Conservation (phyloP, 441 rosid genomes). For the California macrophylla region DNA sequence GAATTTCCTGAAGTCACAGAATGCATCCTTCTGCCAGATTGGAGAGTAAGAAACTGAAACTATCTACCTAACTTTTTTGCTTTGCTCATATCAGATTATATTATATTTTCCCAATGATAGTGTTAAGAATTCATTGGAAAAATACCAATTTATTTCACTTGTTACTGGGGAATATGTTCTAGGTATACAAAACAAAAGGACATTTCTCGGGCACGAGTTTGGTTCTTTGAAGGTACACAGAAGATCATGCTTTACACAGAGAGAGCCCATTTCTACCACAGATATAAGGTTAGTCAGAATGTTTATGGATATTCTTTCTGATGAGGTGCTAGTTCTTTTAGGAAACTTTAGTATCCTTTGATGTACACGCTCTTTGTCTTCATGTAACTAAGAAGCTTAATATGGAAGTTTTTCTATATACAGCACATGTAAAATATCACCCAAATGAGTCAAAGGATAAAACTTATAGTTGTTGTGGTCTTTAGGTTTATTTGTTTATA, state of each 20-base stretch:
- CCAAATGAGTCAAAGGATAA: no score
- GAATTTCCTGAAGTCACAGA: slow-evolving; percentile 76
- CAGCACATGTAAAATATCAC: no score
- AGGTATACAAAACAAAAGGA: slow-evolving; percentile 65
- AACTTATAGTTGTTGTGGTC: no score
- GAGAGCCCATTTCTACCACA: slow-evolving; percentile 72
- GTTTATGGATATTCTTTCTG: not conserved
- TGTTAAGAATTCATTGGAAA: not conserved
- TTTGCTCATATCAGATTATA: not conserved
- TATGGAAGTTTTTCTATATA: not conserved
- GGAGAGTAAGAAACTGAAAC: slow-evolving; percentile 57
- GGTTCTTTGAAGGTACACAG: slow-evolving; percentile 58
- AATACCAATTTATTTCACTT: slow-evolving; percentile 3
- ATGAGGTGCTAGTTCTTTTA: not conserved
- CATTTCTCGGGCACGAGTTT: slow-evolving; percentile 63
- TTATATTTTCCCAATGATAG: not conserved
- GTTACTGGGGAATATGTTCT: slow-evolving; percentile 7
- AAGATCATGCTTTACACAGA: slow-evolving; percentile 88
- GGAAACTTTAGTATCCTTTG: no score
- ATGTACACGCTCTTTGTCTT: no score
- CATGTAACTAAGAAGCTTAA: no score
- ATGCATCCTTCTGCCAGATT: slow-evolving; percentile 77
- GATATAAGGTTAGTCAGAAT: slow-evolving; percentile 61
- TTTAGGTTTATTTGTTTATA: no score
- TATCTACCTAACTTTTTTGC: slow-evolving; percentile 9